Evolutionary conservation across 2,329 filamentous ascomycete genomes (phyloP).

Genomic region (Paradendryphiella salina): DNA sequence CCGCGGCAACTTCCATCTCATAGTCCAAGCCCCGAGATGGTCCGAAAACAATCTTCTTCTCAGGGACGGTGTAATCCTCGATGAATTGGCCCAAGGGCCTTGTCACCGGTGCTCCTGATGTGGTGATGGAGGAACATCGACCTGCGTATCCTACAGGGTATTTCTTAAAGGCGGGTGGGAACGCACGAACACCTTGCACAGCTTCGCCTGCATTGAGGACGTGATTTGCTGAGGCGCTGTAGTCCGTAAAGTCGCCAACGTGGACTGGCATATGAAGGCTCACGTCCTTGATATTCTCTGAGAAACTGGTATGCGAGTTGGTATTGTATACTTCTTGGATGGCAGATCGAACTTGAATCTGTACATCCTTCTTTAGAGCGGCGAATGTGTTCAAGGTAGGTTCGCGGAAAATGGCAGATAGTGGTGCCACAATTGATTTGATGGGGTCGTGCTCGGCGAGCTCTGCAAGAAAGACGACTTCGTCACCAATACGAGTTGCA

Average conservation of each 20-base stretch:
- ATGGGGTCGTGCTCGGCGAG: conserved; percentile 45
- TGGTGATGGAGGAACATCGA: conserved; percentile 58
- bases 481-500: conserved; percentile 57
- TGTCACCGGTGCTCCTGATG: conserved; percentile 49
- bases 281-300: conserved; percentile 48
- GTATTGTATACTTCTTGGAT: conserved; percentile 45
- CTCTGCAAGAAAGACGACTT: conserved; percentile 57
- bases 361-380: conserved; percentile 48
- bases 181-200: conserved; percentile 25
- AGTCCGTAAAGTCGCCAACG: conserved; percentile 62
- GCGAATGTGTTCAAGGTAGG: conserved; percentile 56
- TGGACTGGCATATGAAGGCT: conserved; percentile 59
- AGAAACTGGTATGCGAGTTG: conserved; percentile 15
- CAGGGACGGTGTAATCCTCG: conserved; percentile 39
- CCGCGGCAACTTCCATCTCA: conserved; percentile 55
- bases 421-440: conserved; percentile 21
- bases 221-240: conserved; percentile 59
- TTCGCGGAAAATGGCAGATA: conserved; percentile 38
- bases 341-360: conserved; percentile 47
- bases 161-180: conserved; percentile 36
- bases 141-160: conserved; percentile 59
- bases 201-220: conserved; percentile 55
- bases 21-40: conserved; percentile 52
- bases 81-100: conserved; percentile 36
- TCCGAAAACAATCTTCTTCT: conserved; percentile 56